A percentile compares a stretch with the other conserved stretches of the same genome.
Evolutionary conservation across 805 yeast genomes (phyloP).

Genomic region (Cyberlindnera samutprakarnensis): DNA sequence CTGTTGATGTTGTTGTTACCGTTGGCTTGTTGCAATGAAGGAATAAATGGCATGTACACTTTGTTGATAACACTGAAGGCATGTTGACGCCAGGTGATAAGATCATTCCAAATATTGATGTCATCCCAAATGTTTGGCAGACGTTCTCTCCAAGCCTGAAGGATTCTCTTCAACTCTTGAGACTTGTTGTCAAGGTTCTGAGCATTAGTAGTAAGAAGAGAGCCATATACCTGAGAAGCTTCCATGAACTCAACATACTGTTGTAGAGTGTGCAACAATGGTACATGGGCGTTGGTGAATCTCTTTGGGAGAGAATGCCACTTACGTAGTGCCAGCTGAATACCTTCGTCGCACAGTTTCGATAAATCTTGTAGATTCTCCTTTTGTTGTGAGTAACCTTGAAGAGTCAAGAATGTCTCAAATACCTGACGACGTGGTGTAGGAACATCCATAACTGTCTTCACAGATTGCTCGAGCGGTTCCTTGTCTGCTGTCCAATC

Average conservation of each 20-base stretch:
- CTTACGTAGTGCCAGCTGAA: conserved; percentile 81
- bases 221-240: conserved; percentile 88
- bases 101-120: conserved; percentile 93
- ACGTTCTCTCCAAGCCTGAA: conserved; percentile 97
- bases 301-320: conserved; percentile 86
- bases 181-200: conserved; percentile 88
- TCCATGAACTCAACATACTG: conserved; percentile 97
- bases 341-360: conserved; percentile 89
- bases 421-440: conserved; percentile 95
- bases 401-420: conserved; percentile 88
- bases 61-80: conserved; percentile 94
- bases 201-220: conserved; percentile 82
- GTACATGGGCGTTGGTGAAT: conserved; percentile 76
- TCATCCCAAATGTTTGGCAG: conserved; percentile 97
- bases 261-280: conserved; percentile 89
- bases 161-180: conserved; percentile 87
- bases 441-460: conserved; percentile 97
- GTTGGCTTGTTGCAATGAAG: conserved; percentile 67
- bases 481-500: conserved; percentile 96
- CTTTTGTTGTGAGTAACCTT: conserved; percentile 87
- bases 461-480: conserved; percentile 88
- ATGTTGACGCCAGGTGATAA: conserved; percentile 98
- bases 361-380: conserved; percentile 82
- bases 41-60: conserved; percentile 88
- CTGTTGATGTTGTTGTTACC: conserved; percentile 73